Evolutionary conservation across 257 asterid species (phyloP).

Genomic region (Hygrophila difformis): DNA sequence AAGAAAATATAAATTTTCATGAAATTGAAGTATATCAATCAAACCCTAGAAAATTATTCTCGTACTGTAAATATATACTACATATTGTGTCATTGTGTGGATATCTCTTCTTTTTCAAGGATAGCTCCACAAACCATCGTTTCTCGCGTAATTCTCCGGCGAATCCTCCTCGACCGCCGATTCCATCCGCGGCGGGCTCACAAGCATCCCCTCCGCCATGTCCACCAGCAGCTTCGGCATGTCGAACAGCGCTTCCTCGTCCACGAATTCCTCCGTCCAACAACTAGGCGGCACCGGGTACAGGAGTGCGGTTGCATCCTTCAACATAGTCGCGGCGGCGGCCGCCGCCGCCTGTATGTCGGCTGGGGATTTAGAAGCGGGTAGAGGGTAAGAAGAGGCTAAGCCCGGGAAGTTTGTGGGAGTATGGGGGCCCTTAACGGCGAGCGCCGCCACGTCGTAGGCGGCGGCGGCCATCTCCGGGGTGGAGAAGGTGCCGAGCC

Average conservation of each 20-base stretch:
- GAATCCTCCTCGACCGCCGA: constrained; percentile 3
- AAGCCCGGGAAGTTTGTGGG: constrained; percentile 30
- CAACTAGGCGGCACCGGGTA: no score
- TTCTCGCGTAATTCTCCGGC: constrained; percentile 20
- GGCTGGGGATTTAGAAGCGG: constrained; percentile 28
- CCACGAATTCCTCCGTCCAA: constrained; percentile 35
- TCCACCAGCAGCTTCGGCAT: constrained; percentile 47
- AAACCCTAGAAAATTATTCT: no score
- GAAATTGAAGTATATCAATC: no score
- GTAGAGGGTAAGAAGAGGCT: constrained; percentile 20
- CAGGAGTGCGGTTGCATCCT: no score
- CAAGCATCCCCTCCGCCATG: constrained; percentile 61
- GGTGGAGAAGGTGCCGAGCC: constrained; percentile 51
- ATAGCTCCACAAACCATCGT: constrained; percentile 37
- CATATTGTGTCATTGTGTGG: no score
- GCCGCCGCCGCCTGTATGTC: constrained; percentile 34
- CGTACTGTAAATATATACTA: no score
- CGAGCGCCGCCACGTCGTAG: constrained; percentile 52
- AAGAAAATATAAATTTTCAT: no score
- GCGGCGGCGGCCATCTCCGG: constrained; percentile 71
- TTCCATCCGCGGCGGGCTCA: constrained; percentile 45
- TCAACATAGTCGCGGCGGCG: constrained; percentile 25
- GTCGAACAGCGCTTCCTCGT: constrained; percentile 45
- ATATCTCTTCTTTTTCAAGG: no score
- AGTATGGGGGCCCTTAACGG: constrained; percentile 37